phyloP scores from a whole-genome alignment of 768 basidiomycete species.

The Hygrophorus russula region DNA sequence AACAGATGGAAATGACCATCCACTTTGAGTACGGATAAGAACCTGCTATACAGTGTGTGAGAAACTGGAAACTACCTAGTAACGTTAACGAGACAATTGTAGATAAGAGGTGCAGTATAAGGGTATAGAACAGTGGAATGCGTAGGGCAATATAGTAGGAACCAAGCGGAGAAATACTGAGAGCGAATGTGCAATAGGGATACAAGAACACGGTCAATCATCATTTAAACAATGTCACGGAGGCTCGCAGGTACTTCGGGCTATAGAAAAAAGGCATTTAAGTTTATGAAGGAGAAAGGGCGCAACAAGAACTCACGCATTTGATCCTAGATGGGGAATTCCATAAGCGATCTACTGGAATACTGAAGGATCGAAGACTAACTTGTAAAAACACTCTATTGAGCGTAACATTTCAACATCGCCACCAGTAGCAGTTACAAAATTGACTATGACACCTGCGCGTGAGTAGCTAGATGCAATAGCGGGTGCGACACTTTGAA shows the following conservation, averaged over 20 bases:
- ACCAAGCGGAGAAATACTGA: slow-evolving; percentile 17
- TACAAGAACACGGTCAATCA: slow-evolving; percentile 56
- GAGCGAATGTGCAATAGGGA: slow-evolving; percentile 52
- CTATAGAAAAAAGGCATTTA: slow-evolving; percentile 26
- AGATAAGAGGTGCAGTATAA: slow-evolving; percentile 32
- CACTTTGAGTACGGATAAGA: slow-evolving; percentile 29
- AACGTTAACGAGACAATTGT: slow-evolving; percentile 68
- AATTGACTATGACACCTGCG: slow-evolving; percentile 89
- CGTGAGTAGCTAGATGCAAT: slow-evolving; percentile 78
- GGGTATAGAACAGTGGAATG: slow-evolving; percentile 59
- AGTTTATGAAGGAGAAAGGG: slow-evolving; percentile 6
- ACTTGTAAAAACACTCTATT: slow-evolving; percentile 99
- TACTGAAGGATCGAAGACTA: slow-evolving; percentile 8
- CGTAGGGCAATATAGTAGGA: slow-evolving; percentile 34
- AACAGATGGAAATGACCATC: slow-evolving; percentile 35
- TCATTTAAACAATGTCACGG: slow-evolving; percentile 73
- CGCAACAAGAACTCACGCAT: slow-evolving; percentile 51
- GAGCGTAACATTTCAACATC: slow-evolving; percentile 98
- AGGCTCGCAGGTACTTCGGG: slow-evolving; percentile 88
- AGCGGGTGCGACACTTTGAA: slow-evolving; percentile 67
- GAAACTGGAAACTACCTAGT: slow-evolving; percentile 32
- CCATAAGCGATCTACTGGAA: slow-evolving; percentile 10
- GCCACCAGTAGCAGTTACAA: slow-evolving; percentile 94
- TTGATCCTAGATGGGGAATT: slow-evolving; percentile 50
- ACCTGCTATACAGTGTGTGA: slow-evolving; percentile 64